Evolutionary conservation across 164 flowering plant species (phyloP).

Genomic region (Amborella trichopoda): DNA sequence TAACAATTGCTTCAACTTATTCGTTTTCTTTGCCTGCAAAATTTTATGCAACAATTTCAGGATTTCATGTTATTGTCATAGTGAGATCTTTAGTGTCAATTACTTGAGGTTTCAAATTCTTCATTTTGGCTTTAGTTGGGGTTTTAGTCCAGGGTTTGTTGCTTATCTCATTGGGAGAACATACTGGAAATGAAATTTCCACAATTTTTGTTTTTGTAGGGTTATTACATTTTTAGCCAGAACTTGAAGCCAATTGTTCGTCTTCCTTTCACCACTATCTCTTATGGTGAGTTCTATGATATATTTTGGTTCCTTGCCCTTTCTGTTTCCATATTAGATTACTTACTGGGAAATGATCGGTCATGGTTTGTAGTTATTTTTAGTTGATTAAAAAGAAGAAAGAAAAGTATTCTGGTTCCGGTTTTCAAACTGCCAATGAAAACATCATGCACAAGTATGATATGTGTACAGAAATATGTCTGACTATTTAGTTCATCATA

Average conservation of each 20-base stretch:
- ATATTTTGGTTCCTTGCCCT: not conserved
- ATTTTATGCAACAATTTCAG: not conserved
- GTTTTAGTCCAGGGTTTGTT: too few relatives aligned
- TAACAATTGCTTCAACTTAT: too few relatives aligned
- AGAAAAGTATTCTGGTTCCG: too few relatives aligned
- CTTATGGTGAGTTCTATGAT: slow-evolving; percentile 54
- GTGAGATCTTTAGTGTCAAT: too few relatives aligned
- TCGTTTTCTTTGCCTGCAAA: not conserved
- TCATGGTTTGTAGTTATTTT: not conserved
- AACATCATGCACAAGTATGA: too few relatives aligned
- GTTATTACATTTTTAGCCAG: slow-evolving; percentile 93
- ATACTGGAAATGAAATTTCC: not conserved
- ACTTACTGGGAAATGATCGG: not conserved
- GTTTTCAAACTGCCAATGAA: too few relatives aligned
- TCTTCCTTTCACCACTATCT: slow-evolving; percentile 69
- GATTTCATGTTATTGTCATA: not conserved
- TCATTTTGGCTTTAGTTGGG: too few relatives aligned
- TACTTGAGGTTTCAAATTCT: too few relatives aligned
- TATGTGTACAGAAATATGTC: not conserved
- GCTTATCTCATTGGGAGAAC: too few relatives aligned
- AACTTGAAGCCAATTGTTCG: slow-evolving; percentile 89
- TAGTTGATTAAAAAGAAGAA: too few relatives aligned
- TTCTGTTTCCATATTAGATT: not conserved
- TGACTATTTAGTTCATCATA: not conserved
- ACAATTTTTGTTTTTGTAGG: slow-evolving; percentile 40